Conservation (phyloP, 441 rosid species). For the Rhodomyrtus psidioides region DNA sequence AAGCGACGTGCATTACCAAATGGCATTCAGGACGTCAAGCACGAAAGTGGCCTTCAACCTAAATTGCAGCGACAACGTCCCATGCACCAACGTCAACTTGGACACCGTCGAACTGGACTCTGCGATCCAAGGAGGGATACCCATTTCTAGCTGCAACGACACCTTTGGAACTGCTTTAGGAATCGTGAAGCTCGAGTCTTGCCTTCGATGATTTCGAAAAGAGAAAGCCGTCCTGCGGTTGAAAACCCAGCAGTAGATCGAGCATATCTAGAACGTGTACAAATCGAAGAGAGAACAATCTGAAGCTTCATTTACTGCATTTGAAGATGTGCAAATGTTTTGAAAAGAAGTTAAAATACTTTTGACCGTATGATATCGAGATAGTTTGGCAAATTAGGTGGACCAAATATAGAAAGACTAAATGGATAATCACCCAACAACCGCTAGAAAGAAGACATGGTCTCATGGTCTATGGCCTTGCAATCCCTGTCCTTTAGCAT, state of each 20-base stretch:
- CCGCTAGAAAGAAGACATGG: not conserved
- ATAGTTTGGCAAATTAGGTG: not conserved
- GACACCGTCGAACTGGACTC: not conserved
- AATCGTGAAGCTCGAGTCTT: not conserved
- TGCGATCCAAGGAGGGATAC: not conserved
- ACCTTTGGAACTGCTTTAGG: not conserved
- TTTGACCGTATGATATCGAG: not conserved
- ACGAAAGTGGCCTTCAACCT: not conserved
- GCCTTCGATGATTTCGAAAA: not conserved
- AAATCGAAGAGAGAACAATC: not conserved
- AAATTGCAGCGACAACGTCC: not conserved
- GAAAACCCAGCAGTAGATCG: not conserved
- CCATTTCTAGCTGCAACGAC: not conserved
- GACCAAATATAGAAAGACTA: not conserved
- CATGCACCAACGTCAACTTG: not conserved
- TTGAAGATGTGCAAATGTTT: not conserved
- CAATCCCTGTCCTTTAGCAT: not conserved
- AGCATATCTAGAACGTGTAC: not conserved
- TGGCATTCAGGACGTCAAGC: not conserved
- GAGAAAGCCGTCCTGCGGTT: not conserved
- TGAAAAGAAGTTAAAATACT: not conserved
- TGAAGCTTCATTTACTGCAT: not conserved
- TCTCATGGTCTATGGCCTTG: not conserved
- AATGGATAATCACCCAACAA: not conserved
- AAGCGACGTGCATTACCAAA: not conserved